phyloP scores from a whole-genome alignment of 306 rosid species.

The Glycine latifolia region DNA sequence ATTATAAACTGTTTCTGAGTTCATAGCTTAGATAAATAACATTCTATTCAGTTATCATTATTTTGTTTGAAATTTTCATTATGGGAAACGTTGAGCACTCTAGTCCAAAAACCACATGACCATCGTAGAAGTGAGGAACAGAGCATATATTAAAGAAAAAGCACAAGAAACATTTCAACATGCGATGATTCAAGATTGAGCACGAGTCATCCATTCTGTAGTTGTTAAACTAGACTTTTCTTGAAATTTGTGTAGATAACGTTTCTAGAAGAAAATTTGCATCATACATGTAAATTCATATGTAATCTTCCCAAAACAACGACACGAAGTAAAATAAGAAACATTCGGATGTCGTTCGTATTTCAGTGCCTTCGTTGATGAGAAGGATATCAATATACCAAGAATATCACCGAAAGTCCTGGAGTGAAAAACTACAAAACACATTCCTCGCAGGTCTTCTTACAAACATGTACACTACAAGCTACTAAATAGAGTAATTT shows the following conservation, averaged over 20 bases:
- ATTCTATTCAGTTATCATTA: background rate
- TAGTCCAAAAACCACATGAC: background rate
- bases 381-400: background rate
- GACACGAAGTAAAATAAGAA: background rate
- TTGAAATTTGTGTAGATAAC: background rate
- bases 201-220: conserved; percentile 4
- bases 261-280: background rate
- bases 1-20: background rate
- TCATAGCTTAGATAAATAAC: background rate
- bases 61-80: background rate
- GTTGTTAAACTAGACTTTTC: background rate
- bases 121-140: background rate
- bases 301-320: background rate
- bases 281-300: background rate
- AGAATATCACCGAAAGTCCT: background rate
- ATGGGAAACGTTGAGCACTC: background rate
- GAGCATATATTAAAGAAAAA: background rate
- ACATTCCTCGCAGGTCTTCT: conserved; percentile 6
- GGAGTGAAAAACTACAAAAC: background rate
- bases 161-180: conserved; percentile 13
- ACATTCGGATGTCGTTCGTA: background rate
- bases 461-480: conserved; percentile 45
- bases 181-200: background rate
- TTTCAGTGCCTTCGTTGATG: too few species aligned
- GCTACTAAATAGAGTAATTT: background rate